phyloP scores from a whole-genome alignment of 1,139 yeast genomes.

The Saccharomyces hybrid region DNA sequence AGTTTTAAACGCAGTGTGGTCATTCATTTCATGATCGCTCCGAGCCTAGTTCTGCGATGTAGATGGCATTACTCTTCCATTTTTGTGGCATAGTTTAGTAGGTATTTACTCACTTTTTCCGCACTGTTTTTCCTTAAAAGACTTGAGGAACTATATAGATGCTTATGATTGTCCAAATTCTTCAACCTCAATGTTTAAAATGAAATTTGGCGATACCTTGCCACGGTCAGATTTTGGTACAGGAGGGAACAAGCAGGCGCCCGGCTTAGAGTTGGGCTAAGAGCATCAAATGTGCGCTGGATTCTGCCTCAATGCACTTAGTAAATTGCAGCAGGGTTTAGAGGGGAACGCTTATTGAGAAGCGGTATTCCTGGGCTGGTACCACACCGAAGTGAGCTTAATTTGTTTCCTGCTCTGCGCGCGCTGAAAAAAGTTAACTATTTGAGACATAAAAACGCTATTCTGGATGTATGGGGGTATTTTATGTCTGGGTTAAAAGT shows the following conservation, averaged over 20 bases:
- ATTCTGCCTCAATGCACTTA: background rate
- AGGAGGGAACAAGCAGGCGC: background rate
- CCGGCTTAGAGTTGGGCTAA: background rate
- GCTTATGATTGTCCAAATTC: background rate
- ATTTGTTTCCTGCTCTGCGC: background rate
- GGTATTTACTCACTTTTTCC: constrained; percentile 13
- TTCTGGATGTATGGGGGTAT: background rate
- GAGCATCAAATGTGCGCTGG: background rate
- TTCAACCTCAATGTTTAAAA: background rate
- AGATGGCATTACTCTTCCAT: background rate
- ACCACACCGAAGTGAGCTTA: background rate
- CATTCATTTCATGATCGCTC: background rate
- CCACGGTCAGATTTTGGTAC: background rate
- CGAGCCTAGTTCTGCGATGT: background rate
- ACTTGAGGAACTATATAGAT: background rate
- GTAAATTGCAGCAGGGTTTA: background rate
- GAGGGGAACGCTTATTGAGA: background rate
- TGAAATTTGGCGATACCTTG: constrained; percentile 1
- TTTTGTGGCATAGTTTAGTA: background rate
- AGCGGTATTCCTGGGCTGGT: background rate
- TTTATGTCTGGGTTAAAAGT: background rate
- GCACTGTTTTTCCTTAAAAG: constrained; percentile 9
- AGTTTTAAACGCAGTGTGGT: background rate
- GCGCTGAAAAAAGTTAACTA: too few species aligned
- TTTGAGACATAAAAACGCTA: too few species aligned